These are phyloP conservation scores for Betula pendula DNA, from an alignment of 306 rosid species.

Conservation along the genomic window DNA sequence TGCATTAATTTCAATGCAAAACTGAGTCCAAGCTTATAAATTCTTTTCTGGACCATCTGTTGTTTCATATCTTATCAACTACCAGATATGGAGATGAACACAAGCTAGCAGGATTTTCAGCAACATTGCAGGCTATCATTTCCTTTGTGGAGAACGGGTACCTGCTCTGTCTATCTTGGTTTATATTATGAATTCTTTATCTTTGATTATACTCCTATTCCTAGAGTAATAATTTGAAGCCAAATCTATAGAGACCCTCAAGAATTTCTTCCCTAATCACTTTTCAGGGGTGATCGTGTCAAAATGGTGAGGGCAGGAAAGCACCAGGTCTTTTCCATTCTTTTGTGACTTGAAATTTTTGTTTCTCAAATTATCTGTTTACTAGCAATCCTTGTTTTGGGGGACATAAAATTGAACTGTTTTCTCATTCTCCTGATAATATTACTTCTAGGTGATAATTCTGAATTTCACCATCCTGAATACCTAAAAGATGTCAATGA, in stretches of 20 bases:
- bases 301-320: conserved; percentile 87
- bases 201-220: not conserved
- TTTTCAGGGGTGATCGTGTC: conserved; percentile 78
- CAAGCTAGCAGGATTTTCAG: conserved; percentile 97
- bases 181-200: conserved; percentile 14
- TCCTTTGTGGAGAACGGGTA: conserved; percentile 96
- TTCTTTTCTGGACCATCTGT: conserved; percentile 8
- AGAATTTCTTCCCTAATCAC: conserved; percentile 14
- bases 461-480: not conserved
- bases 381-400: not conserved
- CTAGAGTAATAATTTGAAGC: conserved; percentile 12
- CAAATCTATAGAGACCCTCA: conserved; percentile 23
- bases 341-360: conserved; percentile 23
- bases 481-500: conserved; percentile 3
- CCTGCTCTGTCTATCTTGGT: conserved; percentile 28
- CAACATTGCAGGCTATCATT: conserved; percentile 95
- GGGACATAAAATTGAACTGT: conserved; percentile 6
- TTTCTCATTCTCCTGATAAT: conserved; percentile 4
- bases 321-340: conserved; percentile 69
- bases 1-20: not conserved
- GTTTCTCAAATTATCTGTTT: not conserved
- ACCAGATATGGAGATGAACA: conserved; percentile 89
- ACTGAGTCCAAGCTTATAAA: conserved; percentile 8
- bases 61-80: conserved; percentile 27
- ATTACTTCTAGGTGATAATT: not conserved